phyloP scores from a whole-genome alignment of 176 grass and related monocot genomes.

The Phoenix roebelenii region DNA sequence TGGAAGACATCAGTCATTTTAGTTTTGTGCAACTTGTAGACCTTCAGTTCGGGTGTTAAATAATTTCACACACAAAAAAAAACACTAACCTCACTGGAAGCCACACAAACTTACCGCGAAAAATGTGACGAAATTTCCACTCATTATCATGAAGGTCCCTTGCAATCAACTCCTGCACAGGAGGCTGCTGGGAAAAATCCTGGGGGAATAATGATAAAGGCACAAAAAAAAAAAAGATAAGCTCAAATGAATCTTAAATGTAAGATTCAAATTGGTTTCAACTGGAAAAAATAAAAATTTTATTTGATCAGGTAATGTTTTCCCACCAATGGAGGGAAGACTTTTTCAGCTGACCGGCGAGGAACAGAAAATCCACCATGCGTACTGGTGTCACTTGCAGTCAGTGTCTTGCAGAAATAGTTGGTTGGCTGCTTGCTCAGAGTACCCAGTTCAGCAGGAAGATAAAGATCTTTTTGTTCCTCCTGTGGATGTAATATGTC shows the following conservation, averaged over 20 bases:
- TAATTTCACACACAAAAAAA: neutral
- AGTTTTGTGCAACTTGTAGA: no score
- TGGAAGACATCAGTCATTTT: no score
- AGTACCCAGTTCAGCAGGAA: constrained; percentile 66
- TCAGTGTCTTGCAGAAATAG: constrained; percentile 97
- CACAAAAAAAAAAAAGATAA: constrained; percentile 11
- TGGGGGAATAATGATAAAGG: constrained; percentile 15
- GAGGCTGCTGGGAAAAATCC: constrained; percentile 91
- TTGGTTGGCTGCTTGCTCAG: constrained; percentile 88
- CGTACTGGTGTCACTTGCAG: constrained; percentile 93
- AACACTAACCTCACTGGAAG: no score
- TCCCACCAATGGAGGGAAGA: constrained; percentile 79
- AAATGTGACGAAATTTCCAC: constrained; percentile 98
- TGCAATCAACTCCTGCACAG: constrained; percentile 76
- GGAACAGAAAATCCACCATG: constrained; percentile 98
- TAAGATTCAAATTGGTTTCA: no score
- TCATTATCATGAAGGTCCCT: constrained; percentile 91
- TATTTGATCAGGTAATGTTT: no score
- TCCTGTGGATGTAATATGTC: constrained; percentile 35
- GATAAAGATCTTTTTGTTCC: constrained; percentile 86
- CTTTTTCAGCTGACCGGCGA: constrained; percentile 89
- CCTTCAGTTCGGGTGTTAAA: neutral
- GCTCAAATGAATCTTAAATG: neutral
- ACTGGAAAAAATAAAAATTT: no score
- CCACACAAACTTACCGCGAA: constrained; percentile 45